Conservation (phyloP, 139 green algal genomes). For the Tetradesmus obliquus region DNA sequence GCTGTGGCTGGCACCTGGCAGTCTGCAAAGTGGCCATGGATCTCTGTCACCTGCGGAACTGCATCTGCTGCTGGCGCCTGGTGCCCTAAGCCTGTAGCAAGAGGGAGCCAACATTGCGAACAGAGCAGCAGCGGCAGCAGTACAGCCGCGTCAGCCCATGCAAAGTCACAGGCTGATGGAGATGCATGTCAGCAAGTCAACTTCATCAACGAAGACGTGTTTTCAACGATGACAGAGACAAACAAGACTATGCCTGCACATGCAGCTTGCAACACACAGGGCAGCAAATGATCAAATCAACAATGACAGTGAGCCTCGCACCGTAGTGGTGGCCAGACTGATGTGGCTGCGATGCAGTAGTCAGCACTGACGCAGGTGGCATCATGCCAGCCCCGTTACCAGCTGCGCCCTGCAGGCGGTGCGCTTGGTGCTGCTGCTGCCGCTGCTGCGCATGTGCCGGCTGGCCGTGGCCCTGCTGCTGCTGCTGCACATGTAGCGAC, state of each 20-base stretch:
- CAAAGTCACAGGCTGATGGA: too few species aligned
- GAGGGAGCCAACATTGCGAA: background rate
- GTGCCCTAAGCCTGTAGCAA: background rate
- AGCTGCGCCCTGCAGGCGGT: background rate
- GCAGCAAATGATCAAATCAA: background rate
- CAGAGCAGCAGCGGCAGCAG: background rate
- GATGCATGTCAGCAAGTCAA: too few species aligned
- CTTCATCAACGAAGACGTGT: too few species aligned
- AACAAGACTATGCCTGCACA: too few species aligned
- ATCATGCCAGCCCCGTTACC: background rate
- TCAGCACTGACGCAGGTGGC: background rate
- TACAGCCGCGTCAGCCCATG: background rate
- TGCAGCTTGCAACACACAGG: background rate
- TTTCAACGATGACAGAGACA: too few species aligned
- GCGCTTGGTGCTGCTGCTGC: background rate
- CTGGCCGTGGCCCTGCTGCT: background rate
- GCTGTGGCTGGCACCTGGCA: slow-evolving; percentile 37
- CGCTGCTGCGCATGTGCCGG: background rate
- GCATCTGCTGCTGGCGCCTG: slow-evolving; percentile 9
- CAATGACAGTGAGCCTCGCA: background rate
- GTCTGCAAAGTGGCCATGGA: slow-evolving; percentile 46
- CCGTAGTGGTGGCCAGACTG: background rate
- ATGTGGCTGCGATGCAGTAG: slow-evolving; percentile 1
- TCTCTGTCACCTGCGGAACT: slow-evolving; percentile 54
- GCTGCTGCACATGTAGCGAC: background rate